phyloP scores from a whole-genome alignment of 257 asterid species.

The Dorcoceras hygrometricum region DNA sequence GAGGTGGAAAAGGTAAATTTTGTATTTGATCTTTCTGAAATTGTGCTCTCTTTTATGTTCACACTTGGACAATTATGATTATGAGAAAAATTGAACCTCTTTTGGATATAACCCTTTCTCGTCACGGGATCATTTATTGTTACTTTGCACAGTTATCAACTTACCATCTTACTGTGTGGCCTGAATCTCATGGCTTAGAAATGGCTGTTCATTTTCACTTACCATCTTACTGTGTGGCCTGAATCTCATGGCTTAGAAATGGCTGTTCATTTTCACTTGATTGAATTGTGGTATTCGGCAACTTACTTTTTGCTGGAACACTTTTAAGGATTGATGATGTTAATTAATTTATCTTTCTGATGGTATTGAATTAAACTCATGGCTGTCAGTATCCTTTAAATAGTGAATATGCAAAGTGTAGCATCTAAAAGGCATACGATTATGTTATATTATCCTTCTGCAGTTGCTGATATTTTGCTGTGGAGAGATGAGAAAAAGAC shows the following conservation, averaged over 20 bases:
- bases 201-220: slow-evolving; percentile 2
- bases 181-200: not conserved
- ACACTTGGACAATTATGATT: slow-evolving; percentile 11
- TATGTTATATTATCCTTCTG: slow-evolving; percentile 33
- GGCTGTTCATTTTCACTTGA: not conserved
- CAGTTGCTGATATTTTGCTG: slow-evolving; percentile 91
- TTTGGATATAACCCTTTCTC: not conserved
- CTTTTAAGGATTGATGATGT: not conserved
- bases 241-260: not conserved
- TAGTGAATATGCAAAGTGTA: not conserved
- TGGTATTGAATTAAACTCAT: not conserved
- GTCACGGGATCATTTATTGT: no score
- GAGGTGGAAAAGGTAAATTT: slow-evolving; percentile 75
- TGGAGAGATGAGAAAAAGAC: slow-evolving; percentile 93
- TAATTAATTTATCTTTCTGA: not conserved
- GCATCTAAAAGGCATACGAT: slow-evolving; percentile 7
- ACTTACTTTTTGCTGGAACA: not conserved
- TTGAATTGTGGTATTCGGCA: slow-evolving; percentile 19
- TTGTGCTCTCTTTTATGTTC: slow-evolving; percentile 19
- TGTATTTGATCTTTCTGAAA: not conserved
- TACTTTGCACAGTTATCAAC: not conserved
- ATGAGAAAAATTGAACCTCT: slow-evolving; percentile 18
- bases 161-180: not conserved
- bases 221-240: not conserved
- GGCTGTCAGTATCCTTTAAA: not conserved